These are phyloP conservation scores for Aspergillus sp. DNA, from an alignment of 2,329 filamentous ascomycete species.

Conservation along the genomic window DNA sequence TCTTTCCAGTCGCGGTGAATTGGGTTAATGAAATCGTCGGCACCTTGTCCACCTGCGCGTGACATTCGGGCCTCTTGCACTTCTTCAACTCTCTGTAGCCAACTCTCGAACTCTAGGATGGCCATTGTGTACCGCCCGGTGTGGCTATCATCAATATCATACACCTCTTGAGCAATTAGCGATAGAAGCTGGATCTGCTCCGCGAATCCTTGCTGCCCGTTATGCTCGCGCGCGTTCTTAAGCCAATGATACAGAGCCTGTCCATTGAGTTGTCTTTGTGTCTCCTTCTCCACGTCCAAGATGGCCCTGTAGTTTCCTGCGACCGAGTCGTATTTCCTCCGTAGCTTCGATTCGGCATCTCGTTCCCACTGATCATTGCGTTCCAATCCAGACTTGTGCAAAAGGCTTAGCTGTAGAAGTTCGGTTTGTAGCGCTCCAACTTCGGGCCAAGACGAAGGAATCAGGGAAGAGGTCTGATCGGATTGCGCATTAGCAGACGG, in stretches of 20 bases:
- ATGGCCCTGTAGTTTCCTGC: slow-evolving; percentile 34
- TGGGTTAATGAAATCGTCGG: slow-evolving; percentile 34
- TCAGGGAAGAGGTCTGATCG: slow-evolving; percentile 20
- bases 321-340: slow-evolving; percentile 35
- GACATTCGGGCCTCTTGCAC: slow-evolving; percentile 23
- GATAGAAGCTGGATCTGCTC: slow-evolving; percentile 42
- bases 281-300: slow-evolving; percentile 31
- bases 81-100: slow-evolving; percentile 31
- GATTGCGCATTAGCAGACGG: slow-evolving; percentile 15
- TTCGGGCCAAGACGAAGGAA: slow-evolving; percentile 34
- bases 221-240: slow-evolving; percentile 29
- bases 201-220: slow-evolving; percentile 29
- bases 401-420: slow-evolving; percentile 43
- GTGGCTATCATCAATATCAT: slow-evolving; percentile 28
- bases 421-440: slow-evolving; percentile 42
- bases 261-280: slow-evolving; percentile 34
- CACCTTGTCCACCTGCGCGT: slow-evolving; percentile 12
- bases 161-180: slow-evolving; percentile 39
- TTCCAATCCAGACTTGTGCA: slow-evolving; percentile 34
- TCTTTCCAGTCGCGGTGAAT: slow-evolving; percentile 36
- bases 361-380: slow-evolving; percentile 32
- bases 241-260: slow-evolving; percentile 37
- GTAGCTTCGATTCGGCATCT: slow-evolving; percentile 29
- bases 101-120: slow-evolving; percentile 36
- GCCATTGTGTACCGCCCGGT: slow-evolving; percentile 31